These are phyloP conservation scores for Kokia cookei DNA, from an alignment of 441 rosid species.

Conservation along the genomic window DNA sequence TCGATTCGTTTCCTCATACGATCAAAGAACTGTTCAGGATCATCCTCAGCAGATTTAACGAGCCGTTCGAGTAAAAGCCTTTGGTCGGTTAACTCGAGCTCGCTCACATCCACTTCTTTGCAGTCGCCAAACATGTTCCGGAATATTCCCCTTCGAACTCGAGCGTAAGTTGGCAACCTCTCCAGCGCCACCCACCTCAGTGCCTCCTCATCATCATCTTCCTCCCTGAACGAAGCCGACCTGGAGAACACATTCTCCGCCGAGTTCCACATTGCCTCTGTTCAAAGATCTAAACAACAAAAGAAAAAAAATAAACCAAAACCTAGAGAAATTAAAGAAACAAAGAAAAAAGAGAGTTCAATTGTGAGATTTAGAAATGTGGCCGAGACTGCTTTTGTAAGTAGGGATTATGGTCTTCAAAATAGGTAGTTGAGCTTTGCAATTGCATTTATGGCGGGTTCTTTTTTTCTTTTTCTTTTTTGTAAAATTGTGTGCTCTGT, in stretches of 20 bases:
- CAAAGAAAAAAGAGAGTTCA: neutral
- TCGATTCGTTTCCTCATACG: conserved; percentile 73
- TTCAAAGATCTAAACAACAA: neutral
- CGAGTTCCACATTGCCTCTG: conserved; percentile 70
- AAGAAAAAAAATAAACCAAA: neutral
- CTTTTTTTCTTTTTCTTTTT: neutral
- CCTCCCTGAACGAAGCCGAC: conserved; percentile 58
- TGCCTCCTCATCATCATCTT: conserved; percentile 76
- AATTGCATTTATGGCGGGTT: conserved; percentile 48
- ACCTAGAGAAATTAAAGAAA: neutral
- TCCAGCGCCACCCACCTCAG: conserved; percentile 94
- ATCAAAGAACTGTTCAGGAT: conserved; percentile 72
- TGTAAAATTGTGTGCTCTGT: neutral
- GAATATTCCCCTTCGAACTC: conserved; percentile 80
- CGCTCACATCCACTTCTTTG: conserved; percentile 59
- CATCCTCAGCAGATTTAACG: conserved; percentile 64
- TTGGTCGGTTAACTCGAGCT: conserved; percentile 67
- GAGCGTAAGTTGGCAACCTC: conserved; percentile 72
- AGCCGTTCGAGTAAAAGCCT: conserved; percentile 69
- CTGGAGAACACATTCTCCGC: conserved; percentile 66
- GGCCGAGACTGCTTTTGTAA: neutral
- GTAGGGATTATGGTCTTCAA: conserved; percentile 20
- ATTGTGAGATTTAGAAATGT: conserved; percentile 4
- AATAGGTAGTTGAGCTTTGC: conserved; percentile 52
- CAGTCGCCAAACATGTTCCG: conserved; percentile 53